Evolutionary conservation across 2,329 filamentous ascomycete species (phyloP).

Genomic region (Ascochyta lentis): DNA sequence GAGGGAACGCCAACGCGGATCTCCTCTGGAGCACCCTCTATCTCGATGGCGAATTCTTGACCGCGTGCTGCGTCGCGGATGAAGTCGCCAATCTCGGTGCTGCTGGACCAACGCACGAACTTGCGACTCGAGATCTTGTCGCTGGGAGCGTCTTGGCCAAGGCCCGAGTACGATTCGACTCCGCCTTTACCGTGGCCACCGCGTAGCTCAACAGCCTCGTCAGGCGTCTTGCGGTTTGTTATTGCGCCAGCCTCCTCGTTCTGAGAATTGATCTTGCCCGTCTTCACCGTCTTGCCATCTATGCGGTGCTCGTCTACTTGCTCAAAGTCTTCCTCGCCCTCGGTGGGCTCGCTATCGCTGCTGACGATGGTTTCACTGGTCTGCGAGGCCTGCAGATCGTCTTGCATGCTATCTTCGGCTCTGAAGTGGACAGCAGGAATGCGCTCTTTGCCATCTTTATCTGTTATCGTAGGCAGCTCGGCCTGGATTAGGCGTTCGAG

Average conservation of each 20-base stretch:
- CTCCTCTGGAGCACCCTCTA: conserved; percentile 72
- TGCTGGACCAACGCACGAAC: conserved; percentile 87
- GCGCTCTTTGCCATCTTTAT: conserved; percentile 68
- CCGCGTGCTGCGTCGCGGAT: conserved; percentile 87
- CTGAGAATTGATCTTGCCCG: conserved; percentile 48
- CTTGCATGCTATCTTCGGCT: conserved; percentile 75
- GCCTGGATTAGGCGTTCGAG: conserved; percentile 88
- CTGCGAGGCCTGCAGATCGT: conserved; percentile 52
- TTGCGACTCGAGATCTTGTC: conserved; percentile 58
- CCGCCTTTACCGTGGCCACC: conserved; percentile 62
- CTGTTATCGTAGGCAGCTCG: conserved; percentile 74
- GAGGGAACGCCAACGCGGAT: conserved; percentile 83
- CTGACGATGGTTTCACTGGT: conserved; percentile 35
- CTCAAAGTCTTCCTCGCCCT: conserved; percentile 52
- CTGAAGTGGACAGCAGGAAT: conserved; percentile 79
- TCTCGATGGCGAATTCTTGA: conserved; percentile 82
- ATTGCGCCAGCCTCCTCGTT: not conserved
- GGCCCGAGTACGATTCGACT: conserved; percentile 74
- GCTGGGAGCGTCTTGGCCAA: conserved; percentile 64
- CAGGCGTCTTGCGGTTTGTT: conserved; percentile 34
- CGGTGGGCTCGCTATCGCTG: conserved; percentile 32
- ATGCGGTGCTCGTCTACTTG: conserved; percentile 58
- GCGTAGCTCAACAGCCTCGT: conserved; percentile 49
- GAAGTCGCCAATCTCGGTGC: conserved; percentile 92
- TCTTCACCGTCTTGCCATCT: conserved; percentile 57